A percentile compares a stretch with the other conserved stretches of the same genome.
phyloP scores from a whole-genome alignment of 2,329 filamentous ascomycete genomes.

The Endoconidiophora polonica region DNA sequence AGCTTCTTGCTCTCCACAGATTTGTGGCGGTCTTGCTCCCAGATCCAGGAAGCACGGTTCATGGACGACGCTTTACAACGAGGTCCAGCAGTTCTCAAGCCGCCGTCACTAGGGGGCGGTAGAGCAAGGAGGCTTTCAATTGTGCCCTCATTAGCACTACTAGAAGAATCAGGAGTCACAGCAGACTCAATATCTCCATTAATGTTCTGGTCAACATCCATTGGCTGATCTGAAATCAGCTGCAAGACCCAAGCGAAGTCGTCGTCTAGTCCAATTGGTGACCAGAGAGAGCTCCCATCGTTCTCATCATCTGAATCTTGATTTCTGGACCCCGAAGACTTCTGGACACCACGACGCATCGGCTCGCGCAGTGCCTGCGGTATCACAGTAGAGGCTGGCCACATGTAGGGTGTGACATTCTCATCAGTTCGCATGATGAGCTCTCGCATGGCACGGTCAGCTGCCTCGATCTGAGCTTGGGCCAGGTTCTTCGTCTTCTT shows the following conservation, averaged over 20 bases:
- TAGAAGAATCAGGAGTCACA: background rate
- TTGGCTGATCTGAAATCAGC: background rate
- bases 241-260: slow-evolving; percentile 5
- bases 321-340: too few relatives aligned
- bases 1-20: background rate
- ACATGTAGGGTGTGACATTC: too few relatives aligned
- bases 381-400: too few relatives aligned
- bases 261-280: background rate
- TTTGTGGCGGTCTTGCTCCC: background rate
- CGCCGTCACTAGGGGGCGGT: slow-evolving; percentile 1
- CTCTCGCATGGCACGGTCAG: too few relatives aligned
- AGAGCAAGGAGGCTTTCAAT: background rate
- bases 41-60: background rate
- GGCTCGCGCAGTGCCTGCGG: too few relatives aligned
- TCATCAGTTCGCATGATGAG: too few relatives aligned
- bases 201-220: background rate
- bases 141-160: background rate
- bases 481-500: too few relatives aligned
- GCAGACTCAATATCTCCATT: background rate
- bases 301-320: too few relatives aligned
- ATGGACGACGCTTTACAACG: background rate
- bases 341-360: too few relatives aligned
- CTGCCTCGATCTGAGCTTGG: too few relatives aligned
- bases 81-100: background rate
- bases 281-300: too few relatives aligned